Base-by-base conservation (phyloP, 805 yeast species). In the Diddensiella caesifluorescens region DNA sequence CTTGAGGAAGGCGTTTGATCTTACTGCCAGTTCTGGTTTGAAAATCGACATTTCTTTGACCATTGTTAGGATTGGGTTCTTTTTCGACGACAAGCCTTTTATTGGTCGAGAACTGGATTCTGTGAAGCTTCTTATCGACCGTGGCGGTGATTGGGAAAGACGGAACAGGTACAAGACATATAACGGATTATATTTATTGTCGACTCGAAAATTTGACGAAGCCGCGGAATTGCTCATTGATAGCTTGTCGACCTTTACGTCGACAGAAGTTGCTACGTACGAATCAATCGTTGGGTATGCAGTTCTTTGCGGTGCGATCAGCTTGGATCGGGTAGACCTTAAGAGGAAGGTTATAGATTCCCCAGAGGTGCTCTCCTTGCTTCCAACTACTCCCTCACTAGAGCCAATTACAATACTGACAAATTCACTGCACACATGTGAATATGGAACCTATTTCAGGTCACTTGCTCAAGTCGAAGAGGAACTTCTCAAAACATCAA, bases 101-200 rank as follows among this genome's bases (percentile, higher is more conserved):
- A 81, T 83, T 34, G 74, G 80, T 45, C 77, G 78, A 53, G 80
- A 81, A 56, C 73, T 92, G 50, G 90, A 82, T 42, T 79, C 79
- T 52, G 79, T 82, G 15, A 79, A 83, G 57, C 57, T 68, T 19
- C 73, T 86, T 60, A 87, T 92, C 56, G 97, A 90, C 56, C 84
- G 87, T 57, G 98, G 97, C 42, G 98, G 98, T 48, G 98, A 92
- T 63, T 92, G 98, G 98, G 98, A 92, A 67, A 84, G 98, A 64
- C 80, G 95, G 57, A 92, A 92, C 67, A 71, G 96, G 53, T 87
- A 77, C 71, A 92, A 92, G 69, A 85, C 97, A 4, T 92, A 92
- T 64, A 66, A 75, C 45, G 98, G 98, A 18, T 72, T 92, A 37
- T 85, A 86, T 60, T 68, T 76, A 27, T 67, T 92, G 74, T 82